These are phyloP conservation scores for Populus pruinosa DNA, from an alignment of 345 rosid species.

Conservation along the genomic window DNA sequence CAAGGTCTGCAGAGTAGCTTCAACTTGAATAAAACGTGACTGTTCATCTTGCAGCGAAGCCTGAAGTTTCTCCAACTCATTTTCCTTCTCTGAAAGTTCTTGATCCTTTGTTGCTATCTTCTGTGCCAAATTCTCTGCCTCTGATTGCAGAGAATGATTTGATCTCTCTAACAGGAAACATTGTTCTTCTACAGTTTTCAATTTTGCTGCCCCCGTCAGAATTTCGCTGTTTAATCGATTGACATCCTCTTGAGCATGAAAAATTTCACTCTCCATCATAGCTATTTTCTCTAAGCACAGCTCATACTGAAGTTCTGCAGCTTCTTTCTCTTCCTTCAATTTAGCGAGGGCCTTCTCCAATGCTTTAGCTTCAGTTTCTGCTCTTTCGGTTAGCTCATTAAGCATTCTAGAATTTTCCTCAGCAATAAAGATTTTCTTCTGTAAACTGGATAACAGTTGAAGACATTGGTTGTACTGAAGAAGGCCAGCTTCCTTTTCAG, in stretches of 20 bases:
- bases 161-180: slow-evolving; percentile 50
- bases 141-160: slow-evolving; percentile 40
- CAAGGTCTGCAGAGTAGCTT: slow-evolving; percentile 47
- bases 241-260: slow-evolving; percentile 27
- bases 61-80: slow-evolving; percentile 27
- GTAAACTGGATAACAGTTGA: slow-evolving; percentile 19
- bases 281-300: slow-evolving; percentile 23
- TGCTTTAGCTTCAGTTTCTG: slow-evolving; percentile 26
- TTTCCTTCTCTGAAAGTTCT: slow-evolving; percentile 60
- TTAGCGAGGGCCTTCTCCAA: slow-evolving; percentile 19
- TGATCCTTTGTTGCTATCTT: slow-evolving; percentile 50
- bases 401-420: slow-evolving; percentile 51
- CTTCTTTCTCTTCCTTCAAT: slow-evolving; percentile 24
- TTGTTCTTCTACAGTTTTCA: slow-evolving; percentile 21
- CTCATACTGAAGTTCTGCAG: slow-evolving; percentile 20
- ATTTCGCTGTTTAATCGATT: slow-evolving; percentile 20
- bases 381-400: slow-evolving; percentile 18
- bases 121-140: slow-evolving; percentile 22
- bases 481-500: slow-evolving; percentile 26
- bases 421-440: slow-evolving; percentile 44
- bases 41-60: slow-evolving; percentile 53
- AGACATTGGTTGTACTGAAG: slow-evolving; percentile 29
- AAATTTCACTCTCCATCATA: slow-evolving; percentile 21
- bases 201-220: slow-evolving; percentile 16
- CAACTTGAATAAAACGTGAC: slow-evolving; percentile 55